Percentiles rank a stretch among this genome's conserved stretches.
phyloP scores from a whole-genome alignment of 306 rosid genomes.

The Pyrus pyrifolia region DNA sequence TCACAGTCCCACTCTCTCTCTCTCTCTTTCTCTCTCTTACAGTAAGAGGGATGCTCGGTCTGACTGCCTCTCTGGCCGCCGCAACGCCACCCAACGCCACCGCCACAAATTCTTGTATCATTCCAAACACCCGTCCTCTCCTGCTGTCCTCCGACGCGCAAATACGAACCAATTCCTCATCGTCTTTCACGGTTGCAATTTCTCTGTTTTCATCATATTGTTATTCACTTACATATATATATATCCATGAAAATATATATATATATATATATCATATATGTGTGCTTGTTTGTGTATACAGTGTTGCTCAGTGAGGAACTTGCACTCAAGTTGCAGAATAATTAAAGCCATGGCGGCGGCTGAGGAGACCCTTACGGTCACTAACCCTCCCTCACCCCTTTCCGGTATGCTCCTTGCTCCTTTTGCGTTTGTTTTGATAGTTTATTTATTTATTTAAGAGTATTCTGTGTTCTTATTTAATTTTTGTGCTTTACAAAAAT shows the following conservation, averaged over 20 bases:
- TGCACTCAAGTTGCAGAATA: slow-evolving; percentile 11
- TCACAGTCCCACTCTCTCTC: not conserved
- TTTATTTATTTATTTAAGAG: no score
- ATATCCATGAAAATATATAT: no score
- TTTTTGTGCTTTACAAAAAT: not conserved
- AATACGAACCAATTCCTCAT: not conserved
- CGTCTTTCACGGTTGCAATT: not conserved
- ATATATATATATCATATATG: no score
- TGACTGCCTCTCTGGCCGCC: not conserved
- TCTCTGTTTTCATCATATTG: not conserved
- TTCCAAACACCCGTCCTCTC: not conserved
- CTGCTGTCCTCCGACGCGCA: not conserved
- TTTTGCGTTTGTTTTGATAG: not conserved
- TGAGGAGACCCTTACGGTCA: slow-evolving; percentile 21
- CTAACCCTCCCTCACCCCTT: slow-evolving; percentile 22
- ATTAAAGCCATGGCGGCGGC: slow-evolving; percentile 62
- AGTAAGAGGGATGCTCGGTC: not conserved
- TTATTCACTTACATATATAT: not conserved
- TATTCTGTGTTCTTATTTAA: not conserved
- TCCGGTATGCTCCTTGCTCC: slow-evolving; percentile 29
- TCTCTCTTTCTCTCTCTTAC: not conserved
- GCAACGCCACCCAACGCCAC: not conserved
- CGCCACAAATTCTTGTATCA: not conserved
- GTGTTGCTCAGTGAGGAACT: not conserved
- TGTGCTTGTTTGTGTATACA: not conserved